A percentile compares a stretch with the other conserved stretches of the same genome.
Conservation (phyloP, 306 rosid species). For the Geum urbanum region DNA sequence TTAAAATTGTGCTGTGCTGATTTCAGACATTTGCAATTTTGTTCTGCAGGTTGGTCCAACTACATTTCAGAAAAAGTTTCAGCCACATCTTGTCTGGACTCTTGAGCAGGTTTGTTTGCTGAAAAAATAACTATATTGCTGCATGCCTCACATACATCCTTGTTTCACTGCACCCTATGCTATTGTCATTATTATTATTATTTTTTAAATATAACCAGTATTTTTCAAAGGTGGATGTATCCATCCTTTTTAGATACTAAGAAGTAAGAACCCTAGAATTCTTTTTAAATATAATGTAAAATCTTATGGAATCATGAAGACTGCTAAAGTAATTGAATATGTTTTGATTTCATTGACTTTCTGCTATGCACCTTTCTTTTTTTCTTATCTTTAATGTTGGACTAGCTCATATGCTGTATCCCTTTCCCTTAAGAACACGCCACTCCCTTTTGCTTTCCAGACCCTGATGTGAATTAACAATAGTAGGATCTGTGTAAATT, state of each 20-base stretch:
- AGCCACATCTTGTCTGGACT: conserved; percentile 85
- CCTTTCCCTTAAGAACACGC: not conserved
- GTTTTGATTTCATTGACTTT: not conserved
- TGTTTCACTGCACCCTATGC: not conserved
- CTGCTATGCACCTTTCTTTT: not conserved
- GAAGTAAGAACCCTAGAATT: not conserved
- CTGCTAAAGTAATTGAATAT: not conserved
- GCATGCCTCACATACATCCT: conserved; percentile 9
- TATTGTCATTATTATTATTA: no score
- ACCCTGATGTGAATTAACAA: not conserved
- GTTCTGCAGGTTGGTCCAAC: conserved; percentile 70
- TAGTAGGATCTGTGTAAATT: no score
- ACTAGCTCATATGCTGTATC: not conserved
- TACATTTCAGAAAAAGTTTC: conserved; percentile 79
- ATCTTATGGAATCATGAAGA: not conserved
- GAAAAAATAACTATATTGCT: conserved; percentile 8
- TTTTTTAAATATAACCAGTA: no score
- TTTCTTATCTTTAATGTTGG: no score
- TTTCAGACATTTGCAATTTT: conserved; percentile 17
- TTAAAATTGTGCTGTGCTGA: conserved; percentile 16
- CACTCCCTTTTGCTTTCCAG: not conserved
- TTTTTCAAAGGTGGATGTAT: not conserved
- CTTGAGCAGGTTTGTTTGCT: conserved; percentile 72
- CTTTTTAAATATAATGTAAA: not conserved
- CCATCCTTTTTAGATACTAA: not conserved